Base-by-base conservation (phyloP, 2,329 filamentous ascomycete genomes). In the Myriosclerotinia scirpicola region DNA sequence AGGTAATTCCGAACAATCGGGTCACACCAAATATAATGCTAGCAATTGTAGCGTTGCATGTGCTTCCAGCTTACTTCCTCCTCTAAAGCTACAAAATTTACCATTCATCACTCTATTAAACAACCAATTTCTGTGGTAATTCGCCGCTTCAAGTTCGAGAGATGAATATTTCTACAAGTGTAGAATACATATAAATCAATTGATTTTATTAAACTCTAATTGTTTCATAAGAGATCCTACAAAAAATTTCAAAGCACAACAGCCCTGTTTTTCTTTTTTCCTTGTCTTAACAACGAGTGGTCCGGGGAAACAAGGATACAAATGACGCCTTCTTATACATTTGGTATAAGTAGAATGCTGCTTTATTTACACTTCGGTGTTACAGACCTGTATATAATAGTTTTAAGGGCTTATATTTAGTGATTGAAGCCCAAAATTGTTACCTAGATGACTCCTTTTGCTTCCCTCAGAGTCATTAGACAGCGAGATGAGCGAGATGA, bases 241-340 rank as follows among this genome's bases (percentile, higher is more conserved):
- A n/a, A 26, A 26, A 26, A 3, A 26, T 50, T 65, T 42, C 15
- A 22, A 52, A 52, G 46, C 46, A n/a, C n/a, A 14, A 30, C 54
- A 36, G 63, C 54, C 54, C 20, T 53, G 5, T 20, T 52, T 53
- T 65, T 12, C 20, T 30, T 55, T 46, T 58, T 50, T 26, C 26
- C 56, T 54, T 54, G 46, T 38, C 48, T 12, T 30, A 12, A 22
- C 44, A 42, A 52, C 59, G 54, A 65, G 34, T 65, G 63, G 63
- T 65, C 44, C 63, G 54, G 63, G 63, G 63, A 60, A 65, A n/a
- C 63, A 59, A 40, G 54, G 62, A 50, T 60, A 44, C n/a, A 42
- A 53, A 59, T n/a, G 48, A 44, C 42, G 26, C 34, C 30, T 11
- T 52, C n/a, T 50, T 12, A 14, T 60, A 20, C 44, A 40, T 64